Evolutionary conservation across 179 eudicot species (phyloP).

Genomic region (Actinidia chinensis): DNA sequence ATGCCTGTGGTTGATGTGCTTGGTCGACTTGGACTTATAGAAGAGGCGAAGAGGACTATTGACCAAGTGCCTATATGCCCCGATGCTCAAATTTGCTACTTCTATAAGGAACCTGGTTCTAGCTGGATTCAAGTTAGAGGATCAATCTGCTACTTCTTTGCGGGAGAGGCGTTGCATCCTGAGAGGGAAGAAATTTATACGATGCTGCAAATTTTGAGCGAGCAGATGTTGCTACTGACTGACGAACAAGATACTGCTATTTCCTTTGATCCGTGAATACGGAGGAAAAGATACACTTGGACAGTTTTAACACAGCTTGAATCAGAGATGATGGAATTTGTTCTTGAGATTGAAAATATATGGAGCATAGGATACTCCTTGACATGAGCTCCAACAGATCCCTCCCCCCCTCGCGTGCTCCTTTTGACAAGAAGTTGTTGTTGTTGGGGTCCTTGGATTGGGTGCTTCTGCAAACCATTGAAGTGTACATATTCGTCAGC

Average conservation of each 20-base stretch:
- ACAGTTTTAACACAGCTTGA: background rate
- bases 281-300: background rate
- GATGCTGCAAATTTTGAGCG: slow-evolving; percentile 11
- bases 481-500: background rate
- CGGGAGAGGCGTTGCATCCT: slow-evolving; percentile 20
- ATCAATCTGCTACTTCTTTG: slow-evolving; percentile 21
- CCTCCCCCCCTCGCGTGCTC: background rate
- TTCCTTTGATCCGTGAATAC: background rate
- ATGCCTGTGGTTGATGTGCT: slow-evolving; percentile 43
- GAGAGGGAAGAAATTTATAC: background rate
- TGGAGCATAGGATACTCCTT: background rate
- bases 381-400: background rate
- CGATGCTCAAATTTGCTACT: slow-evolving; percentile 38
- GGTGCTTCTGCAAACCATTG: background rate
- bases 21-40: slow-evolving; percentile 38
- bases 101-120: slow-evolving; percentile 26
- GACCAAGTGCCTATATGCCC: slow-evolving; percentile 36
- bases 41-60: slow-evolving; percentile 35
- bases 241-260: background rate
- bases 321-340: background rate
- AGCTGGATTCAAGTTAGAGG: slow-evolving; percentile 38
- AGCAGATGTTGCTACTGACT: slow-evolving; percentile 15
- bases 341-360: background rate
- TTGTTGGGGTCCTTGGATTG: background rate
- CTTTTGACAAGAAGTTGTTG: background rate